These are phyloP conservation scores for Pichia kudriavzevii DNA, from an alignment of 1,139 yeast genomes.

Conservation along the genomic window DNA sequence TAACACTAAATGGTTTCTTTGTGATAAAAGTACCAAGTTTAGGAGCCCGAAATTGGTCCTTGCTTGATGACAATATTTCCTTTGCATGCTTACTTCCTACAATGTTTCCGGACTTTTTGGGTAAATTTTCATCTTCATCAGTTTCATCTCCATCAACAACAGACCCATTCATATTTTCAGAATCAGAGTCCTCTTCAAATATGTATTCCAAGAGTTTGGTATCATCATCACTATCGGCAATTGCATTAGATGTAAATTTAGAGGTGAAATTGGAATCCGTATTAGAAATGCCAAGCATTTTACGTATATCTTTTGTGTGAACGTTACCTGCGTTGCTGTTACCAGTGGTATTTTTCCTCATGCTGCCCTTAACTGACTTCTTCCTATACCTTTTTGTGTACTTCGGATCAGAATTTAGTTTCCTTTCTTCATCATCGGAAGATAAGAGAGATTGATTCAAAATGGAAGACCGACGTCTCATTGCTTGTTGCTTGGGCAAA, in stretches of 20 bases:
- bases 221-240: conserved; percentile 25
- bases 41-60: conserved; percentile 84
- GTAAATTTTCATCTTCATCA: conserved; percentile 76
- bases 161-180: conserved; percentile 10
- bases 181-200: conserved; percentile 22
- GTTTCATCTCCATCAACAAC: conserved; percentile 65
- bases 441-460: conserved; percentile 23
- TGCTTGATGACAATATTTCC: conserved; percentile 79
- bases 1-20: conserved; percentile 77
- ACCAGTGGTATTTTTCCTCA: too few relatives aligned
- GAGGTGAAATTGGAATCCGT: conserved; percentile 11
- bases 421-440: conserved; percentile 20
- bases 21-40: conserved; percentile 90
- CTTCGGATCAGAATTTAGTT: conserved; percentile 10
- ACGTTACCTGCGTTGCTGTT: conserved; percentile 5
- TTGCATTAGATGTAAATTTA: conserved; percentile 16
- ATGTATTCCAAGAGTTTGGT: conserved; percentile 27
- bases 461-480: conserved; percentile 18
- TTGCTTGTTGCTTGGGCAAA: conserved; percentile 16
- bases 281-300: conserved; percentile 16
- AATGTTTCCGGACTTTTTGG: conserved; percentile 52
- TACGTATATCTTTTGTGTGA: conserved; percentile 13
- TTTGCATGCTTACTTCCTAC: conserved; percentile 75
- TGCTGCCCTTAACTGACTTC: background rate
- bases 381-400: conserved; percentile 7